Conservation (phyloP, 352 stramenopile species). For the Phytophthora foliorum region DNA sequence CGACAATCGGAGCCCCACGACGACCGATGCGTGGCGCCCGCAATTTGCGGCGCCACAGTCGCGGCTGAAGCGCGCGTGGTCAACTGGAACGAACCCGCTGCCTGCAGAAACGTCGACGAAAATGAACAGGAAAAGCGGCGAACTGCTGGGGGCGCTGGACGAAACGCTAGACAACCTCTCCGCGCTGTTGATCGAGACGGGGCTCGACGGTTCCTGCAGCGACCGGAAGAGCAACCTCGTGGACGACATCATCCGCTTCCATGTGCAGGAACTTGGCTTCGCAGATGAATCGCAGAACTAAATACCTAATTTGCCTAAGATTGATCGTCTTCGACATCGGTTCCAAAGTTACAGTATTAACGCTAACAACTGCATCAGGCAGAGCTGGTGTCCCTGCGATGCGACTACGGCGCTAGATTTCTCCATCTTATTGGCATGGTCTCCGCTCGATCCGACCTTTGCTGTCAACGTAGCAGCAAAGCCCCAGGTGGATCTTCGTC, state of each 20-base stretch:
- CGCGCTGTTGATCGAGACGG: conserved; percentile 42
- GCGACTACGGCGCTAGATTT: conserved; percentile 21
- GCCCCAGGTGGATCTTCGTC: conserved; percentile 17
- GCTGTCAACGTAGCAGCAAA: conserved; percentile 4
- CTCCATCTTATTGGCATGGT: conserved; percentile 6
- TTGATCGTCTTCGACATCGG: background rate
- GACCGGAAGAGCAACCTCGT: conserved; percentile 34
- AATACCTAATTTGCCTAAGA: conserved; percentile 9
- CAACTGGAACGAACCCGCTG: conserved; percentile 36
- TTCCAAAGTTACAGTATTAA: no score
- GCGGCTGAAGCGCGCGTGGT: conserved; percentile 35
- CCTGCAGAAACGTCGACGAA: conserved; percentile 28
- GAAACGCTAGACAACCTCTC: conserved; percentile 47
- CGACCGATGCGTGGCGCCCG: conserved; percentile 24
- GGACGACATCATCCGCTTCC: conserved; percentile 57
- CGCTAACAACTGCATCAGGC: no score
- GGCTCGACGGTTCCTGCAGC: conserved; percentile 15
- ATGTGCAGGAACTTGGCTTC: conserved; percentile 48
- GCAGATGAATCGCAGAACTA: conserved; percentile 2
- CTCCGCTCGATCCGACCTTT: conserved; percentile 8
- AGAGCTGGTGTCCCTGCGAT: conserved; percentile 5
- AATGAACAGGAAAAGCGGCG: conserved; percentile 19
- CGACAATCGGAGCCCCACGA: conserved; percentile 29
- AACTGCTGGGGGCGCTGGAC: conserved; percentile 25
- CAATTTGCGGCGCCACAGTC: conserved; percentile 3